These are phyloP conservation scores for Ramaria sp. DNA, from an alignment of 768 basidiomycete genomes.

Conservation along the genomic window DNA sequence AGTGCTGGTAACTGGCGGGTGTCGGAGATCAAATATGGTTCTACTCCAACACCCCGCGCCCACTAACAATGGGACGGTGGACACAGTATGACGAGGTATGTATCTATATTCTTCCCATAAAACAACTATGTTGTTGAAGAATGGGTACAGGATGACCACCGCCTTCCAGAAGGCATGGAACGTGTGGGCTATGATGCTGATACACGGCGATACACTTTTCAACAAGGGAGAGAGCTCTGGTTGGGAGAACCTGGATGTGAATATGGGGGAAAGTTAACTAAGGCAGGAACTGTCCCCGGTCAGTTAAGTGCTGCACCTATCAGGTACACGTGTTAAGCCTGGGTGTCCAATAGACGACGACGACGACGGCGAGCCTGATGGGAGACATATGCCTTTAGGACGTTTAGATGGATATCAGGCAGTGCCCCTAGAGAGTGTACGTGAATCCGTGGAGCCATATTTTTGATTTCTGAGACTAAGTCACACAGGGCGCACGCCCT, in stretches of 20 bases:
- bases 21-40: too few relatives aligned
- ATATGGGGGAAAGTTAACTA: slow-evolving; percentile 41
- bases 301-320: slow-evolving; percentile 3
- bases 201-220: slow-evolving; percentile 53
- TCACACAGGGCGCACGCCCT: neutral
- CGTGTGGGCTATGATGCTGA: slow-evolving; percentile 74
- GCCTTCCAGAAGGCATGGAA: slow-evolving; percentile 41
- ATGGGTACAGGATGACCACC: slow-evolving; percentile 32
- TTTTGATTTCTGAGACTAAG: neutral
- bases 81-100: slow-evolving; percentile 9
- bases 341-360: neutral
- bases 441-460: neutral
- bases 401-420: slow-evolving; percentile 11
- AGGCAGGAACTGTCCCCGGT: slow-evolving; percentile 21
- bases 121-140: neutral
- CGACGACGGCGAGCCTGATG: neutral
- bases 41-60: too few relatives aligned
- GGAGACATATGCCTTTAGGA: neutral
- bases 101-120: neutral
- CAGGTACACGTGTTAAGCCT: neutral
- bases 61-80: slow-evolving; percentile 1
- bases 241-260: slow-evolving; percentile 54
- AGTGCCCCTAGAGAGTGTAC: neutral
- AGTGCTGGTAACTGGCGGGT: too few relatives aligned
- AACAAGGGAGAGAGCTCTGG: slow-evolving; percentile 37